A percentile compares a stretch with the other conserved stretches of the same genome.
These are phyloP conservation scores for Pestalotiopsis sp. DNA, from an alignment of 2,329 filamentous ascomycete species.

Conservation along the genomic window DNA sequence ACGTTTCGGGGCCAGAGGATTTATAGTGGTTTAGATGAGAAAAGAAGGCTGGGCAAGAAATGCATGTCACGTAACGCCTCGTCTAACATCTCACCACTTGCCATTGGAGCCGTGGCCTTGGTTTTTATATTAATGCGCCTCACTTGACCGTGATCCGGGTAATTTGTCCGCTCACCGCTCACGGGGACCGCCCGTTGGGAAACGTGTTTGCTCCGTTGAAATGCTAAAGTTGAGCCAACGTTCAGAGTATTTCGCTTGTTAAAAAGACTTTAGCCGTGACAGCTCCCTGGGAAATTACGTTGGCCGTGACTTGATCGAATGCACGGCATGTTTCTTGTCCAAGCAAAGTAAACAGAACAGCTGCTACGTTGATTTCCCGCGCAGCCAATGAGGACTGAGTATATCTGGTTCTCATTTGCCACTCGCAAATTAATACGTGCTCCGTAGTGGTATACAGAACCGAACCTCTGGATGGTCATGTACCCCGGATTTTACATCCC, in stretches of 20 bases:
- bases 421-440: not conserved
- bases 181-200: not conserved
- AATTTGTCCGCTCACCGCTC: not conserved
- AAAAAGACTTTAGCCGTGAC: slow-evolving; percentile 1
- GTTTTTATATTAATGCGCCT: not conserved
- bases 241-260: not conserved
- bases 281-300: not conserved
- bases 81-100: not conserved
- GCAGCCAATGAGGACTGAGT: not conserved
- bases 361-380: not conserved
- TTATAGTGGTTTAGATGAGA: too few relatives aligned
- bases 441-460: not conserved
- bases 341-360: not conserved
- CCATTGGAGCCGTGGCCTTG: not conserved
- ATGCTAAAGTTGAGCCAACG: not conserved
- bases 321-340: not conserved
- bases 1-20: too few relatives aligned
- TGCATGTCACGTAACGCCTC: slow-evolving; percentile 4
- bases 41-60: not conserved
- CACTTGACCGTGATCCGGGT: not conserved
- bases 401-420: not conserved
- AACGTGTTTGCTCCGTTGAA: not conserved
- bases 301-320: not conserved
- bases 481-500: not conserved
- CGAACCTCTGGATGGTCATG: not conserved